Evolutionary conservation across 2,329 filamentous ascomycete species (phyloP), one percentile per base, ranked within the genome.

Genomic region (Trichocomaceae sp.): DNA sequence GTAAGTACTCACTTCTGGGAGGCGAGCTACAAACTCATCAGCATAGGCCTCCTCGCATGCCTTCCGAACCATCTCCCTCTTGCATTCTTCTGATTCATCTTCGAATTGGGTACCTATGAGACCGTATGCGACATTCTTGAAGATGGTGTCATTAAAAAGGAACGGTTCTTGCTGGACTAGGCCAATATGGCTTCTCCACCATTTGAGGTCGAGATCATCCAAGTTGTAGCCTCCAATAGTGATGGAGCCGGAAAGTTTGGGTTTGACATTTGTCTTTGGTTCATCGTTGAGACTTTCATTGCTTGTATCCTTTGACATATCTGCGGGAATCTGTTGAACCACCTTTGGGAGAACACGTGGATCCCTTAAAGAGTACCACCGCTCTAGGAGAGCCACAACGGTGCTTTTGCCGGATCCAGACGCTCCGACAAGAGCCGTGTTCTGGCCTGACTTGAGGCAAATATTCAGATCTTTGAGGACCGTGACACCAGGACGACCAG

Each of bases 141-240:
- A 81, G 20, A 96, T 78, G 0, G 85, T 88, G 58, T 92, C 90
- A 58, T 88, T 83, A 73, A 97, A 96, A 0, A 97, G 73, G 2
- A 85, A 77, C 56, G 85, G 91, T 12, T 85, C 79, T 66, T 97
- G 93, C 62, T 96, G 90, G 1, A 96, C 81, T 1, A 96, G 71
- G 0, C 85, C 89, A 39, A 96, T 72, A 41, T 93, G 90, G 19
- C 82, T 78, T 20, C 89, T 83, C 3, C 96, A 73, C 89, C 90
- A 96, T 17, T 75, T 71, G 0, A 78, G 71, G 58, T 90, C 79
- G 0, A 96, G 71, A 2, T 81, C 75, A 19, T 66, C 64, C 19
- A 88, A 70, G 22, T 78, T 68, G 39, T 79, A 77, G 1, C 74
- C 77, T 37, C 77, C 79, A 3, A 83, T 79, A 0, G 71, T 69